These are phyloP conservation scores for Ajuga chamaepitys DNA, from an alignment of 257 asterid species.

Conservation along the genomic window DNA sequence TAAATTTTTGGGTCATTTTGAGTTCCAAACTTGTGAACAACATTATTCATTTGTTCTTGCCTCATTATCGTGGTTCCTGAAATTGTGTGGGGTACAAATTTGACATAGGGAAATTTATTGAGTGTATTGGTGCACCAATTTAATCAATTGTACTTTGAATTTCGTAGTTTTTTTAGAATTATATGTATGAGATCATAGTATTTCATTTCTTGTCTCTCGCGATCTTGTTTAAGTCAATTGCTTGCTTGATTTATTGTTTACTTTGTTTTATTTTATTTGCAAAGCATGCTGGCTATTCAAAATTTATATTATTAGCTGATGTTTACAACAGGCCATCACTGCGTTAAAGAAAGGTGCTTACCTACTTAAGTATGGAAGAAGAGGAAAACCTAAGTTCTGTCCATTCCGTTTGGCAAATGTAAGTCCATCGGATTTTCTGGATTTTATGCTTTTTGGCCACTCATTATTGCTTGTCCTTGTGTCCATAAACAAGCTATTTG, in stretches of 20 bases:
- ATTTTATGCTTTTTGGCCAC: slow-evolving; percentile 6
- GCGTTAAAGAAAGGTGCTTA: slow-evolving; percentile 89
- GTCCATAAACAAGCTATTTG: neutral
- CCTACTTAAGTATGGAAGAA: slow-evolving; percentile 82
- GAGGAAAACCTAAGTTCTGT: slow-evolving; percentile 94
- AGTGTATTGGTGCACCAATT: neutral
- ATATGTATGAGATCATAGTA: neutral
- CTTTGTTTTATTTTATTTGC: slow-evolving; percentile 1
- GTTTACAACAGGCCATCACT: slow-evolving; percentile 64
- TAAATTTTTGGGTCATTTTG: neutral
- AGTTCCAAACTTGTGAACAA: neutral
- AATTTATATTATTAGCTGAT: slow-evolving; percentile 20
- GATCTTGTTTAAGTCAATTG: slow-evolving; percentile 7
- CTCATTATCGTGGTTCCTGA: neutral
- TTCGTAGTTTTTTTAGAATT: neutral
- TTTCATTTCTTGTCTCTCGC: neutral
- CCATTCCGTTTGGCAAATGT: slow-evolving; percentile 92
- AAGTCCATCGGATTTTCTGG: slow-evolving; percentile 22
- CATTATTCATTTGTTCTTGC: neutral
- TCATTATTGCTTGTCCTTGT: slow-evolving; percentile 10
- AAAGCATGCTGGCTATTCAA: slow-evolving; percentile 10
- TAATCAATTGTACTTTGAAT: neutral
- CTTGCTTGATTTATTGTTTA: neutral
- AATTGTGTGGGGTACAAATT: neutral
- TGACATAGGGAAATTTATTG: neutral